Conservation (phyloP, 768 basidiomycete genomes). For the Boletus subparvulus region DNA sequence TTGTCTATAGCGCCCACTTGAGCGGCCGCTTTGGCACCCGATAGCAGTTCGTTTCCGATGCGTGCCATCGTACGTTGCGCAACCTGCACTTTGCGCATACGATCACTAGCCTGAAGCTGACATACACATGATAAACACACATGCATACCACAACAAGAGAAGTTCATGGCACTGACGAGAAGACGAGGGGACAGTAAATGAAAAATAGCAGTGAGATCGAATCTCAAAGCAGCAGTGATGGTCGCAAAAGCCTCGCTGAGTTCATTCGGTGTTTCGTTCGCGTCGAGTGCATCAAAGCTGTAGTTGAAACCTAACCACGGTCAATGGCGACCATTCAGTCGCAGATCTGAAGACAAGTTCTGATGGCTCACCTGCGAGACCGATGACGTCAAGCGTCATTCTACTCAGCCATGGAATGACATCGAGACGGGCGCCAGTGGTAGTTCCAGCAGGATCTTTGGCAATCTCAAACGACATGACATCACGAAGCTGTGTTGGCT, state of each 20-base stretch:
- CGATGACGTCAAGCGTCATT: constrained; percentile 41
- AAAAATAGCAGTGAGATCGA: constrained; percentile 31
- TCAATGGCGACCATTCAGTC: not conserved
- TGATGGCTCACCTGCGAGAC: constrained; percentile 39
- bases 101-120: constrained; percentile 28
- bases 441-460: not conserved
- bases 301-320: constrained; percentile 35
- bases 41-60: constrained; percentile 50
- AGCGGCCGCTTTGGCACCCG: constrained; percentile 46
- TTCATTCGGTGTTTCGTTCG: constrained; percentile 28
- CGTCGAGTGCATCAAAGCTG: constrained; percentile 33
- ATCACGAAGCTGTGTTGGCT: not conserved
- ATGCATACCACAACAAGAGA: not conserved
- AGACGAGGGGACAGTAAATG: constrained; percentile 38
- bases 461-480: not conserved
- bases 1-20: constrained; percentile 20
- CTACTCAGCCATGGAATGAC: constrained; percentile 8
- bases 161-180: constrained; percentile 34
- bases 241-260: constrained; percentile 33
- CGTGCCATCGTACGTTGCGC: constrained; percentile 45
- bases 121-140: not conserved
- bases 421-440: not conserved
- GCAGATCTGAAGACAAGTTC: too few species aligned
- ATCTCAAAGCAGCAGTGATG: constrained; percentile 10
- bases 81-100: constrained; percentile 12